phyloP scores from a whole-genome alignment of 192 early-diverging fungal species.

The Backusella circina region DNA sequence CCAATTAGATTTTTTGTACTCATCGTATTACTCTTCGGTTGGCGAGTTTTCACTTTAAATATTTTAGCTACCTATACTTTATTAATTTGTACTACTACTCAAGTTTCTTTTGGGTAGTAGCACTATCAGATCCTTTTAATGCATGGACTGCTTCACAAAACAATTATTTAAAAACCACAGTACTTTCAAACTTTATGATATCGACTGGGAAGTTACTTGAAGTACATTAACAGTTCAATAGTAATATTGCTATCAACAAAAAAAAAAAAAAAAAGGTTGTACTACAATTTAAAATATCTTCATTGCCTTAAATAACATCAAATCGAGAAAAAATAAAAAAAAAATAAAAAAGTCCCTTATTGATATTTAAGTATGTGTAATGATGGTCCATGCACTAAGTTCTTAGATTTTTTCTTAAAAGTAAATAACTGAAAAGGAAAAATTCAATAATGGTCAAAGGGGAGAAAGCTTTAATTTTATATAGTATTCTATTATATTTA shows the following conservation, averaged over 20 bases:
- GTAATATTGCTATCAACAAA: neutral
- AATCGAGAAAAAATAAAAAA: too few relatives aligned
- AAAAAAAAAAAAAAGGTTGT: neutral
- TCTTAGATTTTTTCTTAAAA: neutral
- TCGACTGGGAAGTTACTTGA: neutral
- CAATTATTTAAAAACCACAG: neutral
- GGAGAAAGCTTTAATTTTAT: neutral
- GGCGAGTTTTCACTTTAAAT: neutral
- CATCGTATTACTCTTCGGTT: neutral
- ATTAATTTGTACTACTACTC: neutral
- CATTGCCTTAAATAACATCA: neutral
- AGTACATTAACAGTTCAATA: neutral
- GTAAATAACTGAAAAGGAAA: neutral
- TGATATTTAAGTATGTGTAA: neutral
- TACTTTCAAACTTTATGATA: neutral
- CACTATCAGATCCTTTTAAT: neutral
- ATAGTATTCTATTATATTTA: neutral
- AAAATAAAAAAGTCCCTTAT: neutral
- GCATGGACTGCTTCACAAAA: neutral
- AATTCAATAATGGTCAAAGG: neutral
- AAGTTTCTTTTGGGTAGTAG: neutral
- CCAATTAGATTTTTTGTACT: neutral
- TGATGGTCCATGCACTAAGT: neutral
- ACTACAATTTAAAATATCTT: neutral
- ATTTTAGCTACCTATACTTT: neutral